Evolutionary conservation across 345 rosid genomes (phyloP), one percentile per base, ranked within the genome.

Genomic region (Acer saccharum): DNA sequence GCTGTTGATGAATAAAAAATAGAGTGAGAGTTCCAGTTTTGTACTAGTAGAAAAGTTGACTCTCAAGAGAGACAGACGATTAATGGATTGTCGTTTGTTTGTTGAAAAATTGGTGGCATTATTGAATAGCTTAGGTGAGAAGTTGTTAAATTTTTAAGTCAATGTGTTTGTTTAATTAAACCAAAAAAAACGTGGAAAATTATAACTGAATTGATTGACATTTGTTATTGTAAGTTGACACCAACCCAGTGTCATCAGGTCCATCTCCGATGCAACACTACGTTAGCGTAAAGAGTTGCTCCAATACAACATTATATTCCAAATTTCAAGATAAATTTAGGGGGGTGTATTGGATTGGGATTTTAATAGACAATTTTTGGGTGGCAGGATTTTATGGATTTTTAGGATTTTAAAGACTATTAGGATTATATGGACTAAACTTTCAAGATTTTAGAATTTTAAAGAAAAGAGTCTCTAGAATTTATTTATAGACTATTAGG

Each of bases 101-200:
- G 39, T 35, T 35, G 39, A 68, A 74, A 74, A 62, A 55, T 69
- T 65, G 39, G 76, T 17, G 65, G 52, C 78, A 63, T 72, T 60
- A 72, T 61, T 63, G 27, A 29, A 60, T 13, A 66, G 73, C 61
- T 61, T 72, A 74, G 77, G 80, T 69, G 52, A 57, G 58, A 68
- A 25, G 55, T 79, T 41, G 78, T 58, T 69, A 0, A 10, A 4
- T 9, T 16, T 20, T 13, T 13, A 21, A 61, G 73, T 77, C 27
- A 77, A 63, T 41, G 27, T 4, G 60, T 16, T 20, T 16, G 13
- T 7, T 20, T 60, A 18, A 60, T n/a, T 23, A 21, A n/a, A 68
- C 7, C 7, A 1, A 7, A 21, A 58, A 20, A 20, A 32, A 73
- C 52, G 7, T 41, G n/a, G 14, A 46, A 12, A 54, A 60, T 41